Conservation (phyloP, 2,329 filamentous ascomycete genomes). For the Penicillium sp. region DNA sequence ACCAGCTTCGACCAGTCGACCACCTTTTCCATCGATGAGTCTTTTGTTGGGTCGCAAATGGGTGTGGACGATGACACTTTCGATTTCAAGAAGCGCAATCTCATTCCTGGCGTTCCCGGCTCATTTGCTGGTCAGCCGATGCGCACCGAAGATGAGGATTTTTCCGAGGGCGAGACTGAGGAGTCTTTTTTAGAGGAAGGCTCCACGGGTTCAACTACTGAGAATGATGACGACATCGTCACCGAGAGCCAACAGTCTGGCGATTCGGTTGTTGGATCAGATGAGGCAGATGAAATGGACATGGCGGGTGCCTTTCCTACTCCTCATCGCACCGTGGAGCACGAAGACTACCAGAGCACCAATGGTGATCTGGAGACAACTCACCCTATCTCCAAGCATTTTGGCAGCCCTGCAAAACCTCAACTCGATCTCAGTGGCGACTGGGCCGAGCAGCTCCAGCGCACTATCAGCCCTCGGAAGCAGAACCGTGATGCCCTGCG, state of each 20-base stretch:
- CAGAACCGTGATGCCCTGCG: conserved; percentile 75
- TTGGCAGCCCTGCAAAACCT: conserved; percentile 56
- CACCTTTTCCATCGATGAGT: conserved; percentile 44
- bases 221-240: conserved; percentile 57
- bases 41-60: conserved; percentile 40
- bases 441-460: conserved; percentile 91
- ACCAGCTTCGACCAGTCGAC: conserved; percentile 40
- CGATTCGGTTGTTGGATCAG: conserved; percentile 63
- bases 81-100: conserved; percentile 54
- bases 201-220: conserved; percentile 78
- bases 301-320: conserved; percentile 77
- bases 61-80: conserved; percentile 58
- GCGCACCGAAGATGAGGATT: conserved; percentile 55
- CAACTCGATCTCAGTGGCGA: conserved; percentile 68
- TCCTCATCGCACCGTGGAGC: conserved; percentile 77
- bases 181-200: conserved; percentile 89
- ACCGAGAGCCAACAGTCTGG: conserved; percentile 56
- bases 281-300: conserved; percentile 74
- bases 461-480: conserved; percentile 92
- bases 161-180: conserved; percentile 44
- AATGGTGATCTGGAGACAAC: conserved; percentile 51
- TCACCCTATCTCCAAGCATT: conserved; percentile 33
- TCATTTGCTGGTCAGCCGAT: conserved; percentile 70
- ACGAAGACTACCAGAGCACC: conserved; percentile 54
- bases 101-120: conserved; percentile 80